These are phyloP conservation scores for Trametes sanguinea DNA, from an alignment of 768 basidiomycete species.

Conservation along the genomic window DNA sequence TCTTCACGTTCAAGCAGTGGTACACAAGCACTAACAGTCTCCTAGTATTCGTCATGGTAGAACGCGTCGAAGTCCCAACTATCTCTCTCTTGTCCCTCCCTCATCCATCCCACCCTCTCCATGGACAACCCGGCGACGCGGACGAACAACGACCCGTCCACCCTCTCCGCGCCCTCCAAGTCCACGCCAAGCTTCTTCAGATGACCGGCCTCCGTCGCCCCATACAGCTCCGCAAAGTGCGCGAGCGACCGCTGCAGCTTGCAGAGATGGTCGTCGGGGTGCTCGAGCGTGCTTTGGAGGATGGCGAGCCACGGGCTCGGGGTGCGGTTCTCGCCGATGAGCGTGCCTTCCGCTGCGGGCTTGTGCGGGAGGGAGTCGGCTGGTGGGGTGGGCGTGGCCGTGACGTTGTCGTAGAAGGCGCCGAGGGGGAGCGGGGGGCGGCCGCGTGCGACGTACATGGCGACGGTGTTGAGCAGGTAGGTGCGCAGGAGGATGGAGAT, in stretches of 20 bases:
- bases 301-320: conserved; percentile 62
- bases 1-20: too few species aligned
- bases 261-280: conserved; percentile 58
- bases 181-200: conserved; percentile 26
- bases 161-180: conserved; percentile 47
- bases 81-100: conserved; percentile 36
- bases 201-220: conserved; percentile 37
- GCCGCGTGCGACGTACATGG: conserved; percentile 50
- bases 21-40: too few species aligned
- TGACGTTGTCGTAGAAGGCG: conserved; percentile 43
- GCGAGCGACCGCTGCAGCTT: conserved; percentile 51
- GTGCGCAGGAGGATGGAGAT: conserved; percentile 55
- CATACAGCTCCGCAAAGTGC: conserved; percentile 48
- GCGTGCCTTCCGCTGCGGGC: conserved; percentile 27
- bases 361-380: conserved; percentile 25
- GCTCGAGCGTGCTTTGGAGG: conserved; percentile 48
- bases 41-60: conserved; percentile 8
- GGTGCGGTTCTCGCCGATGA: conserved; percentile 37
- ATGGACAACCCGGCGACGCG: conserved; percentile 47
- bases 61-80: conserved; percentile 36
- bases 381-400: conserved; percentile 29
- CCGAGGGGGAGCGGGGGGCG: conserved; percentile 49
- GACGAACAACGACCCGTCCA: conserved; percentile 65
- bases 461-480: conserved; percentile 54
- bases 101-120: conserved; percentile 41